Conservation (phyloP, 2,329 filamentous ascomycete genomes). For the Fusarium sp. region DNA sequence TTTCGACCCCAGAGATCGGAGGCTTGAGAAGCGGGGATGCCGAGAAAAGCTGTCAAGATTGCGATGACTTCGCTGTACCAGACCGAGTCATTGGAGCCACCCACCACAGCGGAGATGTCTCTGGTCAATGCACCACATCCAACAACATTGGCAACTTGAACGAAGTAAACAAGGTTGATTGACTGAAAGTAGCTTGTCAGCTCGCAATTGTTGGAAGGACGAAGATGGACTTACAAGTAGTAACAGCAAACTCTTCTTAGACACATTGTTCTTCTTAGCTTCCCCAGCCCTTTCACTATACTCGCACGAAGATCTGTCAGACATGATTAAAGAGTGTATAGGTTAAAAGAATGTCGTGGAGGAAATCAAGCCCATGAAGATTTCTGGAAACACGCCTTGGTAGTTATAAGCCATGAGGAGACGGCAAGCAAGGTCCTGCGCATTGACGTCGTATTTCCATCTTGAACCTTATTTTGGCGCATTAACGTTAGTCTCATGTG, state of each 20-base stretch:
- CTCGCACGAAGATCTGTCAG: neutral
- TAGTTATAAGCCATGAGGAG: neutral
- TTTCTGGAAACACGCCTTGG: neutral
- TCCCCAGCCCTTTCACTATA: neutral
- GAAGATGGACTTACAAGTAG: neutral
- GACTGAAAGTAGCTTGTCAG: neutral
- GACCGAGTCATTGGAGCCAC: neutral
- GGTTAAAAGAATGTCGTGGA: neutral
- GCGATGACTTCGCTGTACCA: neutral
- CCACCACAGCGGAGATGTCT: neutral
- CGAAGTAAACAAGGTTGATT: neutral
- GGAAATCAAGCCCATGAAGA: neutral
- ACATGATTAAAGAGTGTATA: neutral
- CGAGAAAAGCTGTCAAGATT: neutral
- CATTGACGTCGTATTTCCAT: neutral
- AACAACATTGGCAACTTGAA: neutral
- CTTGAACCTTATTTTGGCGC: neutral
- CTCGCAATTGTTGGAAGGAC: rapidly evolving
- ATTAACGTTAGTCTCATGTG: neutral
- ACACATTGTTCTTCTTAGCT: neutral
- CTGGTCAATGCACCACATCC: neutral
- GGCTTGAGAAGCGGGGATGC: neutral
- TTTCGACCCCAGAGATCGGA: conserved; percentile 1
- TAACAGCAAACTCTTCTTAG: neutral
- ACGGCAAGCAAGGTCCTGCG: neutral